A percentile compares a stretch with the other conserved stretches of the same genome.
These are phyloP conservation scores for Aegilops longissima DNA, from an alignment of 176 grass and related monocot genomes.

Conservation along the genomic window DNA sequence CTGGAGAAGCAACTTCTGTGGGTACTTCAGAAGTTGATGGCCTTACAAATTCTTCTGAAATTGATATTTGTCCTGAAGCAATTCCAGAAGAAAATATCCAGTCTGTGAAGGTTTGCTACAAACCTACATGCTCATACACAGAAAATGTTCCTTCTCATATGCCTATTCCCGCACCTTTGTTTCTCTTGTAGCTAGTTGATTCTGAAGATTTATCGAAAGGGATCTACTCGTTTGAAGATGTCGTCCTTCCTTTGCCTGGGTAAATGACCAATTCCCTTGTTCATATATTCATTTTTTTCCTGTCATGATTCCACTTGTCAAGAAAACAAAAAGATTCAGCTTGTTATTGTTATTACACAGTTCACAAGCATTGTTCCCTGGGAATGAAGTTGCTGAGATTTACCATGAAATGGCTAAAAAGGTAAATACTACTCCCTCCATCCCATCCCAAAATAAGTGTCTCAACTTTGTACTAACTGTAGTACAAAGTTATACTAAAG, in stretches of 20 bases:
- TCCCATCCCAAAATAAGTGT: too few species aligned
- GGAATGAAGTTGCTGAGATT: constrained; percentile 74
- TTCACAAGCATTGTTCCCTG: constrained; percentile 82
- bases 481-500: too few species aligned
- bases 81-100: constrained; percentile 75
- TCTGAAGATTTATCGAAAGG: constrained; percentile 74
- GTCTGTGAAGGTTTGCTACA: constrained; percentile 66
- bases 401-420: constrained; percentile 96
- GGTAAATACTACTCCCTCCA: constrained; percentile 24
- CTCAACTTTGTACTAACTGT: too few species aligned
- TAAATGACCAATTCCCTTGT: constrained; percentile 40
- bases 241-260: constrained; percentile 94
- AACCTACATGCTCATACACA: constrained; percentile 8
- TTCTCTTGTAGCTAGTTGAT: constrained; percentile 65
- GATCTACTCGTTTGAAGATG: constrained; percentile 87
- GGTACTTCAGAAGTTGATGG: constrained; percentile 48
- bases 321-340: not conserved
- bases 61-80: constrained; percentile 60
- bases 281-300: not conserved
- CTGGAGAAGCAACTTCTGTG: constrained; percentile 39
- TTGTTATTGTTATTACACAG: constrained; percentile 47
- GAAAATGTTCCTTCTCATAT: not conserved
- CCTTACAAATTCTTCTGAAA: constrained; percentile 47
- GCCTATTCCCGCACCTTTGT: not conserved
- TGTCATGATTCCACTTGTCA: not conserved